Percentiles rank a stretch among this genome's conserved stretches.
Evolutionary conservation across 2,329 filamentous ascomycete species (phyloP).

Genomic region (Ramularia endophylla): DNA sequence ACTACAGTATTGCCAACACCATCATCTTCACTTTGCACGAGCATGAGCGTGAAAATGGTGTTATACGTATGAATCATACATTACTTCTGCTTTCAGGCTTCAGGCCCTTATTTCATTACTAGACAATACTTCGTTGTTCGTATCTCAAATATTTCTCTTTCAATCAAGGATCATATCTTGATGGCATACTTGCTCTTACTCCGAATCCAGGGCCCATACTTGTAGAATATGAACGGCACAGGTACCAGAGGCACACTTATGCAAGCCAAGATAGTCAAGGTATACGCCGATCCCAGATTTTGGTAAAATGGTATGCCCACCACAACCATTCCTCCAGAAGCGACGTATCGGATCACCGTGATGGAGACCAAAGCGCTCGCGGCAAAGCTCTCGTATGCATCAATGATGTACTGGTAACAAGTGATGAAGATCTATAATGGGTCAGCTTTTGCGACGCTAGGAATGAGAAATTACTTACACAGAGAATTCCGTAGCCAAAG

Average conservation of each 20-base stretch:
- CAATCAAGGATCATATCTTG: too few relatives aligned
- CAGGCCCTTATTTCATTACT: too few relatives aligned
- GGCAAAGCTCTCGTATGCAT: conserved; percentile 49
- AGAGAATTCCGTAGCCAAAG: conserved; percentile 46
- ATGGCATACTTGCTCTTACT: conserved; percentile 5
- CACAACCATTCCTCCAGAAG: conserved; percentile 37
- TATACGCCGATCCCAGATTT: conserved; percentile 3
- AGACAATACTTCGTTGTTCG: too few relatives aligned
- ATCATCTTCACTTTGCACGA: too few relatives aligned
- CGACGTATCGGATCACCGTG: conserved; percentile 35
- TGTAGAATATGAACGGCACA: conserved; percentile 3
- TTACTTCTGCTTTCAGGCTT: too few relatives aligned
- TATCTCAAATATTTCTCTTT: too few relatives aligned
- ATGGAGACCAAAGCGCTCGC: conserved; percentile 42
- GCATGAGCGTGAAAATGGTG: too few relatives aligned
- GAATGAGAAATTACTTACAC: too few relatives aligned
- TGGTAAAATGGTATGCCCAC: conserved; percentile 22
- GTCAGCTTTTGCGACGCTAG: conserved; percentile 44
- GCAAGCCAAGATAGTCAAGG: conserved; percentile 2
- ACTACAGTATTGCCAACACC: too few relatives aligned
- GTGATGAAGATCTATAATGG: conserved; percentile 43
- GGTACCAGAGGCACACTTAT: conserved; percentile 2
- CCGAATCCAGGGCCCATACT: conserved; percentile 2
- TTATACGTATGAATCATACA: too few relatives aligned
- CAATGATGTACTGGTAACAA: conserved; percentile 53